Percentiles rank a stretch among this genome's conserved stretches.
Conservation (phyloP, 768 basidiomycete genomes). For the Boletus barrowsii region DNA sequence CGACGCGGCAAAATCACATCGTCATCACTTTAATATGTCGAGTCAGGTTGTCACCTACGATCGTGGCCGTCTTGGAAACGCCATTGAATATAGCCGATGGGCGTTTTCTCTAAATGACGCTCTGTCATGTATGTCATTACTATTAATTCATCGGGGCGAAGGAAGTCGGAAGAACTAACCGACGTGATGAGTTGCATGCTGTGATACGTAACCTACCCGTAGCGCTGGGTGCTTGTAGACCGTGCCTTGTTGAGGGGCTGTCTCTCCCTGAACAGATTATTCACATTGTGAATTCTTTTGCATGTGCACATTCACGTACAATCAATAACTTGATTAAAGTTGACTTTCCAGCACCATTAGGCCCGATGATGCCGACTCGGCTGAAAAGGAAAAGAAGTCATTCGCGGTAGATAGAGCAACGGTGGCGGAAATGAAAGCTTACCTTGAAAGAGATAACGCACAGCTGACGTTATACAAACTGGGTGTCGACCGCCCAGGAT, state of each 20-base stretch:
- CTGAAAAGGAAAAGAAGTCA: conserved; percentile 40
- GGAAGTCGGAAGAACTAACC: conserved; percentile 40
- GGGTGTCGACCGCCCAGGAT: conserved; percentile 78
- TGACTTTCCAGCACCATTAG: conserved; percentile 95
- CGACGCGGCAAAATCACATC: conserved; percentile 12
- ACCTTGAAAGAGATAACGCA: conserved; percentile 91
- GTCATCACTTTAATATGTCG: conserved; percentile 6
- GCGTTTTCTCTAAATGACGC: conserved; percentile 93
- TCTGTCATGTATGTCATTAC: conserved; percentile 44
- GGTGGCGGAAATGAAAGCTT: conserved; percentile 29
- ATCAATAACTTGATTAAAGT: conserved; percentile 94
- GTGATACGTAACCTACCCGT: conserved; percentile 95
- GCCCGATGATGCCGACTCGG: conserved; percentile 88
- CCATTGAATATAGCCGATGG: conserved; percentile 97
- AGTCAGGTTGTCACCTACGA: conserved; percentile 49
- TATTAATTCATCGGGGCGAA: conserved; percentile 16
- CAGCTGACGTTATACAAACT: conserved; percentile 87
- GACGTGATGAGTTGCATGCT: conserved; percentile 97
- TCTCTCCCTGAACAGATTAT: conserved; percentile 66
- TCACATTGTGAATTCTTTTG: conserved; percentile 5
- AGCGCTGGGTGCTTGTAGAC: conserved; percentile 94
- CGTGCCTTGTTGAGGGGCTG: conserved; percentile 82
- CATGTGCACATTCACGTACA: conserved; percentile 38
- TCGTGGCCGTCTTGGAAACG: conserved; percentile 98
- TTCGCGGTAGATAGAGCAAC: conserved; percentile 12